phyloP scores from a whole-genome alignment of 345 rosid genomes.

The Brassica rapa region DNA sequence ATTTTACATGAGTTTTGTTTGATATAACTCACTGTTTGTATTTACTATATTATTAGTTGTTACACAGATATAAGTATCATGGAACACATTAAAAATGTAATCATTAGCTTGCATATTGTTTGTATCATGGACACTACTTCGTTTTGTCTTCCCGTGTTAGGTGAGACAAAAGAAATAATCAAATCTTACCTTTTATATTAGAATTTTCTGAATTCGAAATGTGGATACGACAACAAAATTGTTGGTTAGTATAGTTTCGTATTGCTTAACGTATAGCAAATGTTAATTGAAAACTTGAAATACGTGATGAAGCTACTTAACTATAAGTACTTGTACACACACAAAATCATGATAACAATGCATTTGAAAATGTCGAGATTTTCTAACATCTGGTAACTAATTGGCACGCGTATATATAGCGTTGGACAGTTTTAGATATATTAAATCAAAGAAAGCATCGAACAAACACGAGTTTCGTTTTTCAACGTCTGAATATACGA shows the following conservation, averaged over 20 bases:
- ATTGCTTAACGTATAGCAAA: background rate
- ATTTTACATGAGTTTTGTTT: background rate
- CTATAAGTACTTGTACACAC: no score
- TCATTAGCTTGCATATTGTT: constrained; percentile 20
- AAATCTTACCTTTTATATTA: constrained; percentile 8
- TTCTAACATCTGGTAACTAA: background rate
- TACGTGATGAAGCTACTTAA: background rate
- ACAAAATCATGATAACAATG: no score
- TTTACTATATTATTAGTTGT: background rate
- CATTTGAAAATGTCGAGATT: background rate
- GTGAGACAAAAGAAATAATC: constrained; percentile 19
- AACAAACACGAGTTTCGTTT: constrained; percentile 20
- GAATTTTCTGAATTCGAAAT: constrained; percentile 17
- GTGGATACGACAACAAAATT: background rate
- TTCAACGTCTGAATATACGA: constrained; percentile 35
- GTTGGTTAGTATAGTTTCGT: background rate
- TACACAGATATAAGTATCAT: background rate
- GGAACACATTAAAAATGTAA: background rate
- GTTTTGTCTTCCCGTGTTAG: constrained; percentile 41
- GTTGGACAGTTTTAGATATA: background rate
- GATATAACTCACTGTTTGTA: background rate
- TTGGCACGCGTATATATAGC: constrained; percentile 24
- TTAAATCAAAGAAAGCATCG: background rate
- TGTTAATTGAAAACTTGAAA: background rate
- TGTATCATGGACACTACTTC: constrained; percentile 32